Percentiles rank a stretch among this genome's conserved stretches.
Conservation (phyloP, 106 monocot species). For the Dendrobium huoshanense region DNA sequence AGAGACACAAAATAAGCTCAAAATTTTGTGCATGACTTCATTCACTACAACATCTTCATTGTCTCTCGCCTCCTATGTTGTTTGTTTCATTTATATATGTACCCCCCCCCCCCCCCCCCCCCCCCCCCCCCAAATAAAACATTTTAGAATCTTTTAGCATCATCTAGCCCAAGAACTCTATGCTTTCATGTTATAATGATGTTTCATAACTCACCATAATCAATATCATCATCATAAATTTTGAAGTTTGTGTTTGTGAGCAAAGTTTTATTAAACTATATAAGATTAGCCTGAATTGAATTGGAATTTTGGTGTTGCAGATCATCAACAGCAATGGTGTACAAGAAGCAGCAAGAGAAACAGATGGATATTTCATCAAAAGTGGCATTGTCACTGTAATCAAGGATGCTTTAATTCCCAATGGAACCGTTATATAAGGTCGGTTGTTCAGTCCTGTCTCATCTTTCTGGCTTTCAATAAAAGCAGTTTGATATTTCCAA, state of each 20-base stretch:
- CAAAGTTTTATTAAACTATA: no score
- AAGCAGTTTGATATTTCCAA: not conserved
- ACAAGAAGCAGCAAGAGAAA: constrained; percentile 93
- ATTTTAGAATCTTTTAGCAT: not conserved
- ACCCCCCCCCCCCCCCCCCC: no score
- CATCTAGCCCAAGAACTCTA: not conserved
- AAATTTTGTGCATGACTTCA: not conserved
- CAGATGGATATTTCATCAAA: constrained; percentile 94
- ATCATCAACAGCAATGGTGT: constrained; percentile 77
- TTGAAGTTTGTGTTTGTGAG: no score
- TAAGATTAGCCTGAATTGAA: not conserved
- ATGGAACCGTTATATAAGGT: constrained; percentile 56
- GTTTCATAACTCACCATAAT: not conserved
- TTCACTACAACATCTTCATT: not conserved
- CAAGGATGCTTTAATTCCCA: constrained; percentile 87
- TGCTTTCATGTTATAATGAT: not conserved
- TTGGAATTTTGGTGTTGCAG: constrained; percentile 21
- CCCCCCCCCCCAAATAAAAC: no score
- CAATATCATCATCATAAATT: no score
- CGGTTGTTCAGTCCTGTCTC: not conserved
- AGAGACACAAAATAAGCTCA: no score
- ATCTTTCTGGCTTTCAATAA: not conserved
- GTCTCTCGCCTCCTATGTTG: no score
- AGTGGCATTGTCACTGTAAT: constrained; percentile 91
- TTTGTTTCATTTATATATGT: no score